Conservation (phyloP, 768 basidiomycete species). For the Kwoniella botswanensis region DNA sequence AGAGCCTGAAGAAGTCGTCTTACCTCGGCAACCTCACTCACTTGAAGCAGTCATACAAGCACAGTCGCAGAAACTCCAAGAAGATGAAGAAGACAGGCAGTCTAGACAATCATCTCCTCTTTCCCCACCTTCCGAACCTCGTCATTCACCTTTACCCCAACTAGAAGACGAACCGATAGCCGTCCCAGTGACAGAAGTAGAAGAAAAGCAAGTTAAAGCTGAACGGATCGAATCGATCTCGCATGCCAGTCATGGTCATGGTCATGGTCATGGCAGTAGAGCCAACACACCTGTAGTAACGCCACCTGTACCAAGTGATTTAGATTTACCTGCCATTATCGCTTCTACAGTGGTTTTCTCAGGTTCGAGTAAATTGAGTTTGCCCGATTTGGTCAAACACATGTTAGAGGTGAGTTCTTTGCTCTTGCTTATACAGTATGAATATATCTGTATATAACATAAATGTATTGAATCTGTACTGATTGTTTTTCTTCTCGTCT, state of each 20-base stretch:
- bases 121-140: conserved; percentile 19
- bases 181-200: background rate
- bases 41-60: background rate
- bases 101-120: conserved; percentile 22
- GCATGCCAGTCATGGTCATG: background rate
- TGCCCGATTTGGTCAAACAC: conserved; percentile 57
- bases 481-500: background rate
- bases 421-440: background rate
- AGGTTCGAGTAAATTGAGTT: conserved; percentile 47
- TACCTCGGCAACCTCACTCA: background rate
- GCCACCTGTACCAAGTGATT: conserved; percentile 24
- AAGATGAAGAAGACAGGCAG: conserved; percentile 8
- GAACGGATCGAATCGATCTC: conserved; percentile 15
- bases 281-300: conserved; percentile 1
- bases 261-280: conserved; percentile 5
- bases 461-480: background rate
- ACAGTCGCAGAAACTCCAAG: background rate
- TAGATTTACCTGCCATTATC: conserved; percentile 51
- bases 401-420: conserved; percentile 54
- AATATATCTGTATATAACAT: background rate
- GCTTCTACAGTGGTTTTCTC: conserved; percentile 57
- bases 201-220: conserved; percentile 17
- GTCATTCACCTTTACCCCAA: conserved; percentile 13
- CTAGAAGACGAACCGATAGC: conserved; percentile 3
- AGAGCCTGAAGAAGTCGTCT: conserved; percentile 9